Conservation (phyloP, 2,329 filamentous ascomycete species). For the Neurospora sp. region DNA sequence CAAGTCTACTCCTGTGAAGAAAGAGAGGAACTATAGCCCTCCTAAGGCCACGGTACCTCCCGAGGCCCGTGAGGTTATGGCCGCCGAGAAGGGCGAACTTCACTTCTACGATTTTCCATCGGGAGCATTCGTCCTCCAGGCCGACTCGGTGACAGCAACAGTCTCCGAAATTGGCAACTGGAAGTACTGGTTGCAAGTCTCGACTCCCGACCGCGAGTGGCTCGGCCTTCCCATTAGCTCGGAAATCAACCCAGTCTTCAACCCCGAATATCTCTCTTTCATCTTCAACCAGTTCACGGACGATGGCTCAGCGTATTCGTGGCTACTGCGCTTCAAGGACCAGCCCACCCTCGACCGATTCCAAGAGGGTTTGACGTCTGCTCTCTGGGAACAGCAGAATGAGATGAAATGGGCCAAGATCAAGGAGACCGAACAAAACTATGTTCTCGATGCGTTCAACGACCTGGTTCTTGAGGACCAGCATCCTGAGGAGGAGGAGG, state of each 20-base stretch:
- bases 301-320: slow-evolving; percentile 87
- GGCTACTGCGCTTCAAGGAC: slow-evolving; percentile 87
- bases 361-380: slow-evolving; percentile 89
- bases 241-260: slow-evolving; percentile 97
- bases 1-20: slow-evolving; percentile 23
- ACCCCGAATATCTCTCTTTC: slow-evolving; percentile 97
- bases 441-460: slow-evolving; percentile 90
- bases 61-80: slow-evolving; percentile 60
- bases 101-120: slow-evolving; percentile 89
- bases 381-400: slow-evolving; percentile 93
- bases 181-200: slow-evolving; percentile 92
- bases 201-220: slow-evolving; percentile 68
- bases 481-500: slow-evolving; percentile 37
- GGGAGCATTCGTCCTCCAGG: slow-evolving; percentile 75
- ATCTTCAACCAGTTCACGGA: slow-evolving; percentile 95
- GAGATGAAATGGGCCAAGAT: slow-evolving; percentile 89
- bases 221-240: slow-evolving; percentile 75
- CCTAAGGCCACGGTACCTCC: slow-evolving; percentile 57
- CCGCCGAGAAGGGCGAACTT: slow-evolving; percentile 69
- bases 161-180: slow-evolving; percentile 83
- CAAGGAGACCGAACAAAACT: slow-evolving; percentile 86
- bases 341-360: slow-evolving; percentile 72
- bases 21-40: slow-evolving; percentile 25
- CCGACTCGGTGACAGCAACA: slow-evolving; percentile 61
- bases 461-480: slow-evolving; percentile 87